Base-by-base conservation (phyloP, 306 rosid genomes). In the Quercus bicolor region DNA sequence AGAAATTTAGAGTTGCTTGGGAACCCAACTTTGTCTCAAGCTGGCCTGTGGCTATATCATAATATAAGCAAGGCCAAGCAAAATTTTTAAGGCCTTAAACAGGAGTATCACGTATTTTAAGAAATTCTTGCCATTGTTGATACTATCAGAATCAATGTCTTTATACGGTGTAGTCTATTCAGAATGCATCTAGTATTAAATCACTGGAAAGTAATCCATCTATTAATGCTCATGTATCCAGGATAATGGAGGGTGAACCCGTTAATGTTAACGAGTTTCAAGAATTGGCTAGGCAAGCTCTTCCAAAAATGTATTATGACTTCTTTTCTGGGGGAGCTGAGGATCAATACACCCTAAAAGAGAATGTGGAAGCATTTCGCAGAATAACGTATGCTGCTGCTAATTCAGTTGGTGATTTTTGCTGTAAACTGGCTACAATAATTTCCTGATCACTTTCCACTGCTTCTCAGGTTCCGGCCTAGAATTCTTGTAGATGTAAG, bases 401-500 rank as follows among this genome's bases (percentile, higher is more conserved):
- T 23, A 33, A 7, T 12, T 48, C 4, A 43, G 53, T 78, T 56
- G 33, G 52, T 53, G 37, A 65, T 20, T 51, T 80, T 68, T 31
- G 57, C 73, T 28, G 31, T 20, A 33, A 13, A 79, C 37, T 64
- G 72, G 51, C 3, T 28, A 31, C 34, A 13, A 6, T 13, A 14
- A 10, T 66, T 10, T 33, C 16, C 79, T 66, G 26, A 66, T 26
- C 1, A 33, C 1, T 24, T 62, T 48, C 15, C 57, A 4, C 65
- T 55, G 55, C 21, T 60, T 84, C 37, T 68, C 80, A 90, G 95
- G 85, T 55, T 90, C 65, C 75, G 82, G 73, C 95, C 95, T 69
- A 80, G 95, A 80, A 76, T 88, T 78, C 89, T 88, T 26, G 83
- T 88, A 37, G 92, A 90, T 84, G 92, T 90, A 19, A 90, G 91